Percentiles rank a stretch among this genome's conserved stretches.
These are phyloP conservation scores for Zopfia rhizophila DNA, from an alignment of 2,329 filamentous ascomycete species.

Conservation along the genomic window DNA sequence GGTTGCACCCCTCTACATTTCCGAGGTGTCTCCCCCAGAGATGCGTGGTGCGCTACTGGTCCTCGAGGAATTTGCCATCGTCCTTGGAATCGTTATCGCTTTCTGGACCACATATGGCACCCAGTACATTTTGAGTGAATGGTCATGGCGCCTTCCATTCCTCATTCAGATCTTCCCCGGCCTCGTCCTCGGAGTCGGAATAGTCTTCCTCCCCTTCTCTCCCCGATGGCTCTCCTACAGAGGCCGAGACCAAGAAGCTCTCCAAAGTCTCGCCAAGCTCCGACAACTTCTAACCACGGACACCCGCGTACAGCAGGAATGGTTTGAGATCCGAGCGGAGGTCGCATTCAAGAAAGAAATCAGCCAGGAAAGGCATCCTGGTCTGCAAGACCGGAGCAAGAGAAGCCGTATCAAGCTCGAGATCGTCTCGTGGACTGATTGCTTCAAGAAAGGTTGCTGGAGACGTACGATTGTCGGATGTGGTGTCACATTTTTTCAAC, in stretches of 20 bases:
- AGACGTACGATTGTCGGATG: slow-evolving; percentile 54
- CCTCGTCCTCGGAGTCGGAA: slow-evolving; percentile 52
- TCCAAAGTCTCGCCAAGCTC: slow-evolving; percentile 60
- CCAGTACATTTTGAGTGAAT: slow-evolving; percentile 53
- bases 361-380: slow-evolving; percentile 50
- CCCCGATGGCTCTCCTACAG: slow-evolving; percentile 64
- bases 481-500: slow-evolving; percentile 58
- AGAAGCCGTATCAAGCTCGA: slow-evolving; percentile 56
- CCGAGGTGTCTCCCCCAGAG: slow-evolving; percentile 62
- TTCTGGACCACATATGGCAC: slow-evolving; percentile 68
- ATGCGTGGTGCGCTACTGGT: slow-evolving; percentile 62
- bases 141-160: slow-evolving; percentile 60
- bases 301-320: slow-evolving; percentile 63
- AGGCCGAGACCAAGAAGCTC: slow-evolving; percentile 58
- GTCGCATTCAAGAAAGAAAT: slow-evolving; percentile 63
- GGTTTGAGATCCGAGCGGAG: slow-evolving; percentile 64
- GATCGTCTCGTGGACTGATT: slow-evolving; percentile 58
- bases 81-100: slow-evolving; percentile 60
- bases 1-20: slow-evolving; percentile 65
- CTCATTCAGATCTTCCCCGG: slow-evolving; percentile 58
- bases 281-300: slow-evolving; percentile 62
- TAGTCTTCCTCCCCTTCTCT: slow-evolving; percentile 64
- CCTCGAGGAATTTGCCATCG: slow-evolving; percentile 59
- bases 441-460: slow-evolving; percentile 59
- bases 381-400: slow-evolving; percentile 39